Evolutionary conservation across 2,329 filamentous ascomycete genomes (phyloP).

Genomic region (Xylaria sp.): DNA sequence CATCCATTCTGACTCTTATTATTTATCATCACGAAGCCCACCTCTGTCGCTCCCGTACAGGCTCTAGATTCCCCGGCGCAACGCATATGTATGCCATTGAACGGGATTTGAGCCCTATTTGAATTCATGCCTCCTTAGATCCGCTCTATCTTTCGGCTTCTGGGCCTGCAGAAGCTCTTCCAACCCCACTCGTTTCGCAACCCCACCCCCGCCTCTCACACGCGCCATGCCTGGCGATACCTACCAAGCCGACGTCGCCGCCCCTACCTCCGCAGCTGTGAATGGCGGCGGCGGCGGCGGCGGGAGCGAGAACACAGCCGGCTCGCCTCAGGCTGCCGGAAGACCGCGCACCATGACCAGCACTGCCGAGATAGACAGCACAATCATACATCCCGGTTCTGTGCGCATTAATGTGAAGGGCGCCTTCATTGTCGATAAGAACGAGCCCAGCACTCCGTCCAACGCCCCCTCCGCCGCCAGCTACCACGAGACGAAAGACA

Average conservation of each 20-base stretch:
- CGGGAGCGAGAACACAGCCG: constrained; percentile 13
- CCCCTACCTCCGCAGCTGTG: too few relatives aligned
- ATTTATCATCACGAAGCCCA: too few relatives aligned
- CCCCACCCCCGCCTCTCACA: constrained; percentile 1
- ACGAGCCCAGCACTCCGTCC: constrained; percentile 63
- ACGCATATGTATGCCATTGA: neutral
- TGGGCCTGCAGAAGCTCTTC: constrained; percentile 21
- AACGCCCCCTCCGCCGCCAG: constrained; percentile 42
- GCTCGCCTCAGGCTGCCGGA: constrained; percentile 13
- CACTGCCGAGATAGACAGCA: constrained; percentile 62
- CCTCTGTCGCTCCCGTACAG: neutral
- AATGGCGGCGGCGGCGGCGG: constrained; percentile 22
- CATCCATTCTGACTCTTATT: neutral
- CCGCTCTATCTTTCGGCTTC: constrained; percentile 16
- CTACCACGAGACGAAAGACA: constrained; percentile 80
- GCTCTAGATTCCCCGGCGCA: neutral
- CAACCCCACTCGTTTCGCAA: neutral
- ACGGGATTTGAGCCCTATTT: constrained; percentile 2
- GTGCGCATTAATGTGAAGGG: constrained; percentile 97
- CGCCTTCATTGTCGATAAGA: constrained; percentile 89
- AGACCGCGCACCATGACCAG: constrained; percentile 48
- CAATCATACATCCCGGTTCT: constrained; percentile 65
- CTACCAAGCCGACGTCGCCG: constrained; percentile 25
- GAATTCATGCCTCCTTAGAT: constrained; percentile 27
- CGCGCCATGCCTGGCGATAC: constrained; percentile 18